Conservation (phyloP, 257 asterid species). For the Primulina eburnea region DNA sequence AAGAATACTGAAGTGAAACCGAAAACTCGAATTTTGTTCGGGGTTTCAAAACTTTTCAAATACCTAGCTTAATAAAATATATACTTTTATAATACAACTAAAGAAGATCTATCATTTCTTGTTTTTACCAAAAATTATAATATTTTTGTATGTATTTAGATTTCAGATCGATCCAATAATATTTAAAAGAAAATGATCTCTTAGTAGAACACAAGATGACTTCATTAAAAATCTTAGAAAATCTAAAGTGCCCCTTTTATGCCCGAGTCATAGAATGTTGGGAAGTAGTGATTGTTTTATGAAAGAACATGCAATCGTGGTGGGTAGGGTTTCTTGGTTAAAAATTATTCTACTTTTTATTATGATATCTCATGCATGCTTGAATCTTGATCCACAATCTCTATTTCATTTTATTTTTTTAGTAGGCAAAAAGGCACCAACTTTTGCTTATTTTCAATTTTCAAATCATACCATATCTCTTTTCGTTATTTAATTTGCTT, state of each 20-base stretch:
- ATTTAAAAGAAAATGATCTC: no score
- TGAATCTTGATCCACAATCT: constrained; percentile 33
- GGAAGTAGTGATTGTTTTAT: constrained; percentile 6
- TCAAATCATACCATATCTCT: constrained; percentile 12
- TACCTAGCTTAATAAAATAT: no score
- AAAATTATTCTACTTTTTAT: constrained; percentile 19
- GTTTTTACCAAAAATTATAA: no score
- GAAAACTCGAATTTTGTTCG: no score
- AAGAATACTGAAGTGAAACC: no score
- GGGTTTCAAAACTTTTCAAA: no score
- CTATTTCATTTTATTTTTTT: constrained; percentile 25
- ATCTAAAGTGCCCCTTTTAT: constrained; percentile 25
- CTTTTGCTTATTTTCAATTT: constrained; percentile 26
- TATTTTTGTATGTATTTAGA: no score
- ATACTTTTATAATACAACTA: no score
- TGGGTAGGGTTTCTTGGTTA: constrained; percentile 13
- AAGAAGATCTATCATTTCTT: no score
- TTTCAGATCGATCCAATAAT: no score
- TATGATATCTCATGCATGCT: constrained; percentile 20
- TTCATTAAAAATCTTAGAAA: background rate
- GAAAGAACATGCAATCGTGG: constrained; percentile 34
- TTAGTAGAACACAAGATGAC: no score
- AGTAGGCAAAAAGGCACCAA: constrained; percentile 22
- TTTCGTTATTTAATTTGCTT: constrained; percentile 19
- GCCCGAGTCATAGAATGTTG: constrained; percentile 21